Evolutionary conservation across 305 asterid genomes (phyloP).

Genomic region (Fraxinus velutina): DNA sequence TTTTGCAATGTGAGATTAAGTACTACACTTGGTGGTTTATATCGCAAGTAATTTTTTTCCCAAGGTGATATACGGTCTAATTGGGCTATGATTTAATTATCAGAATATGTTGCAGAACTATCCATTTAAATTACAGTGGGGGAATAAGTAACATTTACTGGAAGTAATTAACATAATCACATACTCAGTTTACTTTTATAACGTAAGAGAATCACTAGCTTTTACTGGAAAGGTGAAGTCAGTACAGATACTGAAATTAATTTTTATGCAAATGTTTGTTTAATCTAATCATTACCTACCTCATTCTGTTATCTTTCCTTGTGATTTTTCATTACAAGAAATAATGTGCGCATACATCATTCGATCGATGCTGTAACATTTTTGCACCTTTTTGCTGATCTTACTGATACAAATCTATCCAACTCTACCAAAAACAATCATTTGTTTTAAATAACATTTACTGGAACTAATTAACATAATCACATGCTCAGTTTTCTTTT

Average conservation of each 20-base stretch:
- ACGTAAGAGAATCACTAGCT: not conserved
- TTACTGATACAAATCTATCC: constrained; percentile 11
- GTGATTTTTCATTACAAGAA: not conserved
- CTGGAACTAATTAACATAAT: not conserved
- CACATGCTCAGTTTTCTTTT: not conserved
- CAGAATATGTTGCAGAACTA: not conserved
- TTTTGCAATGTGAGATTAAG: not conserved
- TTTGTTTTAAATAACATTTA: not conserved
- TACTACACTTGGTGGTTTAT: not conserved
- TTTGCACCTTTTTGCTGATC: not conserved
- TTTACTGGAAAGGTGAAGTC: not conserved
- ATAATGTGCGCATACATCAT: not conserved
- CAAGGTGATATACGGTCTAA: not conserved
- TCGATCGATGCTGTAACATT: not conserved
- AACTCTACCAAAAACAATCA: not conserved
- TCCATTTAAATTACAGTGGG: not conserved
- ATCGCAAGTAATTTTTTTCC: not conserved
- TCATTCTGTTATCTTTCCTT: not conserved
- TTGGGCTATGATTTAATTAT: not conserved
- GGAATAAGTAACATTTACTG: not conserved
- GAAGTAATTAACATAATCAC: not conserved
- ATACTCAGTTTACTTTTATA: not conserved
- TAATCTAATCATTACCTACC: not conserved
- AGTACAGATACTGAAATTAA: not conserved
- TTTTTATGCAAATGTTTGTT: not conserved